Base-by-base conservation (phyloP, 495 filamentous ascomycete genomes). In the Aspergillus biplanus region DNA sequence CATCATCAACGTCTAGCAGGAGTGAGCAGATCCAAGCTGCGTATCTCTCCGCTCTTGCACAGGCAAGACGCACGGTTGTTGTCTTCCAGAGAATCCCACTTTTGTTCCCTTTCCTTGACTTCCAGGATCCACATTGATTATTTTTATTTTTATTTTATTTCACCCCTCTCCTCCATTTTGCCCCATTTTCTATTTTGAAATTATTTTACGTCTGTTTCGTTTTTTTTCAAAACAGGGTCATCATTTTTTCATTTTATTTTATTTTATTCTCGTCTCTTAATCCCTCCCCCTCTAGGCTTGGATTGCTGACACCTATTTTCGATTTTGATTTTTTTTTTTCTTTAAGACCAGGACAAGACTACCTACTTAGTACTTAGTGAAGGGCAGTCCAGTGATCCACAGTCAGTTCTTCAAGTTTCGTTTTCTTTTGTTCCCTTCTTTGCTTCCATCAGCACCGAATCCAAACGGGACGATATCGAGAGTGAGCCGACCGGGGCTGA, bases 11-110 rank as follows among this genome's bases (percentile, higher is more conserved):
- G 58, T 42, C 58, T 59, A 59, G 61, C 59, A 55, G 27, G 27
- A 33, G 32, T 54, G 33, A 54, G 27, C 52, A 54, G 52, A 34
- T 21, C 16, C 21, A 50, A 50, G 48, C 13, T 50, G 13, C 48
- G 35, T 56, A 63, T 58, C 65, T 68, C 62, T 68, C 66, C 66
- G 66, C 66, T 63, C 56, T 68, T 68, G 59, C 59, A 56, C 66
- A 67, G 27, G 61, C 47, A 18, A 52, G 46, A 67, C 56, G 65
- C 60, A 67, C 65, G 65, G 65, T 67, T 60, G 56, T 67, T 59
- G 52, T 65, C 44, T 52, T 48, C 59, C 55, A 66, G 56, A 66
- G 62, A 59, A 62, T 58, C 56, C 47, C 34, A 50, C 49, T 44
- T 31, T n/a, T n/a, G 33, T 21, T 54, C 42, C 42, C 33, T 42